Evolutionary conservation across 2,329 filamentous ascomycete species (phyloP).

Genomic region (Sporothrix euskadiensis): DNA sequence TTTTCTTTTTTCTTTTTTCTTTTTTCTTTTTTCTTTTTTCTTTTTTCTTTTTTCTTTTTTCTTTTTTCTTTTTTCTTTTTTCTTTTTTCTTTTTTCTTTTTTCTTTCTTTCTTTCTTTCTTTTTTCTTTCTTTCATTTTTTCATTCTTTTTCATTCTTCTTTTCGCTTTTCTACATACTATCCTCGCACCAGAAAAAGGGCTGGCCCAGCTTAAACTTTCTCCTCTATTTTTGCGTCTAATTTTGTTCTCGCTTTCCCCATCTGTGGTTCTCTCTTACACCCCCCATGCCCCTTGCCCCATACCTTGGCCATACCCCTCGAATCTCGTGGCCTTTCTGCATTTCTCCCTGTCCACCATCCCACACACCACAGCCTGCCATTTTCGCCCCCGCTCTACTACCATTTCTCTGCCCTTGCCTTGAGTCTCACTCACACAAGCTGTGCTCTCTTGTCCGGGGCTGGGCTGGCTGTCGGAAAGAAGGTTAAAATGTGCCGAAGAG

Average conservation of each 20-base stretch:
- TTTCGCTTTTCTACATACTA: background rate
- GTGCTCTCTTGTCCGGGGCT: background rate
- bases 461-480: constrained; percentile 13
- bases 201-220: background rate
- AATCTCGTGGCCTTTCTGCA: background rate
- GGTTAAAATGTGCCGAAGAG: constrained; percentile 15
- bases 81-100: too few species aligned
- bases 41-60: too few species aligned
- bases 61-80: too few species aligned
- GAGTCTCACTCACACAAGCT: too few species aligned
- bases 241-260: background rate
- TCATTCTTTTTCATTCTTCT: background rate
- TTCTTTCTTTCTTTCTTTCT: too few species aligned
- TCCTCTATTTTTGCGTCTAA: too few species aligned
- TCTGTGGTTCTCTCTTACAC: background rate
- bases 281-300: too few species aligned
- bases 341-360: background rate
- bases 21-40: too few species aligned
- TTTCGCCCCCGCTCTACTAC: background rate
- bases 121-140: background rate
- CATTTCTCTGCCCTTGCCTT: background rate
- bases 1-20: too few species aligned
- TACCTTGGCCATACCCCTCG: background rate
- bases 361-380: background rate
- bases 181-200: background rate